A percentile compares a stretch with the other conserved stretches of the same genome.
phyloP scores from a whole-genome alignment of 73 alveolate genomes.

The Durusdinium trenchii region DNA sequence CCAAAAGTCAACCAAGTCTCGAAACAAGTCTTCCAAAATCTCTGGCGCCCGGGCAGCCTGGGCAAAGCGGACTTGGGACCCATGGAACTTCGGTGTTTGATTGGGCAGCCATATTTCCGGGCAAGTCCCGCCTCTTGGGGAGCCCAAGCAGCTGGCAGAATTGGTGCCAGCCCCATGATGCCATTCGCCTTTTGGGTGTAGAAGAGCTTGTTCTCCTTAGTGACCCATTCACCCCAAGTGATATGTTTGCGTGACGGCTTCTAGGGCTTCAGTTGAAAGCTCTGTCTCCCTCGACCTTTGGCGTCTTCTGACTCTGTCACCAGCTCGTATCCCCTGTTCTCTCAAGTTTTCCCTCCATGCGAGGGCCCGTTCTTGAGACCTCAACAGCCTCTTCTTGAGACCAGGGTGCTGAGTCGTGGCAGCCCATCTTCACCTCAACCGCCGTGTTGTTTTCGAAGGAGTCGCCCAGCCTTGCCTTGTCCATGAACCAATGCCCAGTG shows the following conservation, averaged over 20 bases:
- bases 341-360: too few relatives aligned
- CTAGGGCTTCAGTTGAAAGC: neutral
- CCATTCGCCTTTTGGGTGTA: conserved; percentile 93
- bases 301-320: too few relatives aligned
- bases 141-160: conserved; percentile 47
- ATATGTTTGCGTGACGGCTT: neutral
- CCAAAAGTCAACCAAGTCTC: neutral
- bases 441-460: conserved; percentile 58
- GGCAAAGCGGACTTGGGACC: neutral
- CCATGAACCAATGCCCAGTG: conserved; percentile 87
- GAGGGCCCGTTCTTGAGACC: neutral
- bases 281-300: too few relatives aligned
- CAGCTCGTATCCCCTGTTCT: too few relatives aligned
- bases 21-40: conserved; percentile 19
- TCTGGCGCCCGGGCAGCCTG: conserved; percentile 26
- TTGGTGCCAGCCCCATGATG: conserved; percentile 92
- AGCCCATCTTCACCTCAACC: conserved; percentile 75
- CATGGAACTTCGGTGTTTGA: neutral
- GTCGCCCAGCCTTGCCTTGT: conserved; percentile 70
- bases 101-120: too few relatives aligned
- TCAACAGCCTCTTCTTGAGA: neutral
- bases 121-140: neutral
- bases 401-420: conserved; percentile 76
- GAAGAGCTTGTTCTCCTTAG: conserved; percentile 91
- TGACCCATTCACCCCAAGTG: neutral